A percentile compares a stretch with the other conserved stretches of the same genome.
phyloP scores from a whole-genome alignment of 495 filamentous ascomycete species.

The Peziza echinospora region DNA sequence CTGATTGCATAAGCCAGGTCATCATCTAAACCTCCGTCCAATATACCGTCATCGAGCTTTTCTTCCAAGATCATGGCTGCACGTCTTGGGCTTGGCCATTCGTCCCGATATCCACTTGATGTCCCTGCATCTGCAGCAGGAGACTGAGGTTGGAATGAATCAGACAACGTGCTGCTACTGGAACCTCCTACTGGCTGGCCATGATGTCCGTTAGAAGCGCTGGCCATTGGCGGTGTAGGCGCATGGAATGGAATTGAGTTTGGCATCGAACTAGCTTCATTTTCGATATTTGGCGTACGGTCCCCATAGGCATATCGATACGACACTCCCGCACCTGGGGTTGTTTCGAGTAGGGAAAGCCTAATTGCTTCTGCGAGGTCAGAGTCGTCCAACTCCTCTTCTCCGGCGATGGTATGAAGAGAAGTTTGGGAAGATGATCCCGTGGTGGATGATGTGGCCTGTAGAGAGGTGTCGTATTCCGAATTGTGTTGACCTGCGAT shows the following conservation, averaged over 20 bases:
- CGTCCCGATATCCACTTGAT: not conserved
- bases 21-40: slow-evolving; percentile 34
- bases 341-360: slow-evolving; percentile 43
- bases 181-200: not conserved
- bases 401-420: not conserved
- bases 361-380: slow-evolving; percentile 67
- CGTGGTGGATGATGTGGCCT: not conserved
- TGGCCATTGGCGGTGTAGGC: not conserved
- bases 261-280: not conserved
- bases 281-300: not conserved
- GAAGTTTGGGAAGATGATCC: not conserved
- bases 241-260: not conserved
- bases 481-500: not conserved
- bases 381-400: slow-evolving; percentile 37
- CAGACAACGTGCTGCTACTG: not conserved
- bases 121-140: not conserved
- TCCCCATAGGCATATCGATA: slow-evolving; percentile 18
- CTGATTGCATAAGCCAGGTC: slow-evolving; percentile 72
- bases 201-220: too few species aligned
- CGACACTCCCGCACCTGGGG: slow-evolving; percentile 20
- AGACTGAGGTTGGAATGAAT: not conserved
- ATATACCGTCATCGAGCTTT: slow-evolving; percentile 1
- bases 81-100: not conserved
- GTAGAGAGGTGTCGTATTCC: not conserved
- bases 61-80: not conserved